Evolutionary conservation across 2,329 filamentous ascomycete species (phyloP).

Genomic region (Phaeophleospora eucalypticola): DNA sequence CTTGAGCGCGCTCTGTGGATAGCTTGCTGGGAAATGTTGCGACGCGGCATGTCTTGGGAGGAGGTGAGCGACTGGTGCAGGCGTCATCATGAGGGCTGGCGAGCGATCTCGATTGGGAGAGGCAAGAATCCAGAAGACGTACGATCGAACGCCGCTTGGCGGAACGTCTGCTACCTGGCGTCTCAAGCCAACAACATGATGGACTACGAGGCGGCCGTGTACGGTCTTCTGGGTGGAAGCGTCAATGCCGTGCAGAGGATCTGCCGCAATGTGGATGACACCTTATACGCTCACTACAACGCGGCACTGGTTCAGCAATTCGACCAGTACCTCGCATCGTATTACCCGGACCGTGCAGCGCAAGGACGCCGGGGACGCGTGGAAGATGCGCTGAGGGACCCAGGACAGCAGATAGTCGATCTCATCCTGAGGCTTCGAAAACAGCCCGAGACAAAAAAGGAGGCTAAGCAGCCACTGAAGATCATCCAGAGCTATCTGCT

Average conservation of each 20-base stretch:
- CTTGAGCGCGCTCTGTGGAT: slow-evolving; percentile 91
- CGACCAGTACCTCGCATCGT: slow-evolving; percentile 61
- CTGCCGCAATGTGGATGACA: slow-evolving; percentile 78
- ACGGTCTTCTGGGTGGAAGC: slow-evolving; percentile 85
- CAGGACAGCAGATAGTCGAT: slow-evolving; percentile 31
- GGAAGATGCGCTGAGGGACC: slow-evolving; percentile 61
- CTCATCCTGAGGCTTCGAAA: slow-evolving; percentile 60
- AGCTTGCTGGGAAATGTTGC: slow-evolving; percentile 88
- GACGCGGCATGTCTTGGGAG: slow-evolving; percentile 70
- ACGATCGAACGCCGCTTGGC: slow-evolving; percentile 54
- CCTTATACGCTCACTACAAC: slow-evolving; percentile 83
- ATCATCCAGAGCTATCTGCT: slow-evolving; percentile 73
- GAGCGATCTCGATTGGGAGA: slow-evolving; percentile 74
- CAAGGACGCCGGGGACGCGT: slow-evolving; percentile 57
- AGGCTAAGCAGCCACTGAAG: slow-evolving; percentile 65
- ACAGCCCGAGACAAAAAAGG: slow-evolving; percentile 52
- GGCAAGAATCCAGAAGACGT: slow-evolving; percentile 38
- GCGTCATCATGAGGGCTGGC: slow-evolving; percentile 83
- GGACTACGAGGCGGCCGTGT: slow-evolving; percentile 82
- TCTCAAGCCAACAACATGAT: slow-evolving; percentile 63
- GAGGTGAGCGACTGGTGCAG: slow-evolving; percentile 82
- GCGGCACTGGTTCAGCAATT: slow-evolving; percentile 77
- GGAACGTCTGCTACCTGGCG: slow-evolving; percentile 71
- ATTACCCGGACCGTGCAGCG: slow-evolving; percentile 53
- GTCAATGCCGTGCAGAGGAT: slow-evolving; percentile 71